A percentile compares a stretch with the other conserved stretches of the same genome.
phyloP scores from a whole-genome alignment of 257 asterid species.

The Przewalskia tangutica region DNA sequence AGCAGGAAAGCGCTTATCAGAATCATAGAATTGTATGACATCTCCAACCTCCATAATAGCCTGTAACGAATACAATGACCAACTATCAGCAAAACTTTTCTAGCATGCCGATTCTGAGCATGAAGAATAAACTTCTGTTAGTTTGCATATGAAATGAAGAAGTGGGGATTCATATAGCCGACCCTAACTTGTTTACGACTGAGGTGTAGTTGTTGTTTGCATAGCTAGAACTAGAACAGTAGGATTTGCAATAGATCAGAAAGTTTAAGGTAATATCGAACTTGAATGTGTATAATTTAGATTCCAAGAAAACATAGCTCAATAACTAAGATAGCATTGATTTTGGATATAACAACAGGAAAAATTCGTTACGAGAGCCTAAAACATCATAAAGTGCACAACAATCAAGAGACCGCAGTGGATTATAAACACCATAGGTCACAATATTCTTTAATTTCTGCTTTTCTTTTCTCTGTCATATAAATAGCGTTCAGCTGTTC shows the following conservation, averaged over 20 bases:
- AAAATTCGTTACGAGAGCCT: neutral
- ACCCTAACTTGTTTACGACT: neutral
- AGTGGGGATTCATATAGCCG: neutral
- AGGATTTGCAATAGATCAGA: neutral
- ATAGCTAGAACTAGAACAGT: neutral
- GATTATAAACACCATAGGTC: neutral
- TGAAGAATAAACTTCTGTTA: neutral
- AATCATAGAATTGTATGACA: constrained; percentile 76
- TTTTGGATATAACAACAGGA: neutral
- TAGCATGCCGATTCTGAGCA: neutral
- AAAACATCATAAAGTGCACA: neutral
- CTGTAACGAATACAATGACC: constrained; percentile 20
- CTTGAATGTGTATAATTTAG: neutral
- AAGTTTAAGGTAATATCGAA: neutral
- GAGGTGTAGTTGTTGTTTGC: neutral
- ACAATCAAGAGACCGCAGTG: neutral
- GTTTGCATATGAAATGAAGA: neutral
- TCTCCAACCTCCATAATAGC: constrained; percentile 80
- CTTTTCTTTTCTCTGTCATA: neutral
- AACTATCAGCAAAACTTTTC: neutral
- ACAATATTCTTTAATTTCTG: neutral
- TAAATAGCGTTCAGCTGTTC: neutral
- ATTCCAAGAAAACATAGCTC: neutral
- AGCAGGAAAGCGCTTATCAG: constrained; percentile 71
- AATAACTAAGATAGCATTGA: neutral